Evolutionary conservation across 139 green algal species (phyloP), one percentile per base, ranked within the genome.

Genomic region (Medakamo hakoo): DNA sequence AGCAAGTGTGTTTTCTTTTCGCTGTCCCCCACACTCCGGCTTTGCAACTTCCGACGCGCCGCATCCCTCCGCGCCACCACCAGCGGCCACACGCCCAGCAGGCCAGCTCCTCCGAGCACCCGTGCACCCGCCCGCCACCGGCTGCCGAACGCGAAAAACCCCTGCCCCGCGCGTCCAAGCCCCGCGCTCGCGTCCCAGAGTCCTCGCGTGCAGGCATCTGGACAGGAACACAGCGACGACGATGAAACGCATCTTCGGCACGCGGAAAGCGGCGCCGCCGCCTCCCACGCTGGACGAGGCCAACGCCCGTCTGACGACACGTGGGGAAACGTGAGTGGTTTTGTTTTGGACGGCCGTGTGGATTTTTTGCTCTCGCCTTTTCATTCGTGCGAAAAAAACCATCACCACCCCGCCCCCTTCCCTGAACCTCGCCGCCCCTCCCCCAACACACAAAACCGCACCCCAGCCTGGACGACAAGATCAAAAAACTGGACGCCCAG

Each of bases 191-290:
- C n/a, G n/a, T n/a, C n/a, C n/a, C n/a, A n/a, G n/a, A n/a, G n/a
- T n/a, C n/a, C n/a, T n/a, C n/a, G n/a, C n/a, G n/a, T n/a, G n/a
- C n/a, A n/a, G n/a, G n/a, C n/a, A n/a, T n/a, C n/a, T n/a, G n/a
- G n/a, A n/a, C n/a, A n/a, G n/a, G n/a, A n/a, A n/a, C n/a, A n/a
- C n/a, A n/a, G n/a, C n/a, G n/a, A n/a, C n/a, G n/a, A n/a, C 25
- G 24, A 97, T 97, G 90, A 83, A 80, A 58, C 69, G 90, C 4
- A 85, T 97, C n/a, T 97, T 97, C 71, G 90, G 90, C 0, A 77
- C 76, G 4, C 83, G 76, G 49, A 94, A 96, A 60, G 78, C 86
- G 40, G 73, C 78, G 57, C 67, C 65, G 2, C 84, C 86, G 1
- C 32, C 77, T 3, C 85, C 85, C 2, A 90, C 85, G 0, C 57